Percentiles rank a stretch among this genome's conserved stretches.
Evolutionary conservation across 176 grass and related monocot genomes (phyloP).

Genomic region (Oryza nivara): DNA sequence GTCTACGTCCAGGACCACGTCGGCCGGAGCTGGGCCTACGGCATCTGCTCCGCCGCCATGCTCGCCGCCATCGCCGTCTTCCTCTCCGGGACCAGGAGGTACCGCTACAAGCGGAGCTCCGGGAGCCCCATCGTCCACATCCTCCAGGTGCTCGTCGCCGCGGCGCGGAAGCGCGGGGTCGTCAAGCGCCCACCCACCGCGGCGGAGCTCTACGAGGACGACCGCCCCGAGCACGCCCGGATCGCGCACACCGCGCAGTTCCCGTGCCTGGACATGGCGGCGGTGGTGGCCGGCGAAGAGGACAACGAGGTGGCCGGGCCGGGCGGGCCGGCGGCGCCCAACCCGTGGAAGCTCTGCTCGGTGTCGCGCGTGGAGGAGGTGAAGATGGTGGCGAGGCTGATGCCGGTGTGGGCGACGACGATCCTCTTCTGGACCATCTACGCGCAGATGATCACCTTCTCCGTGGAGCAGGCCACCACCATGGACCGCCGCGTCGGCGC

Average conservation of each 20-base stretch:
- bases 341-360: constrained; percentile 75
- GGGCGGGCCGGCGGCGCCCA: constrained; percentile 37
- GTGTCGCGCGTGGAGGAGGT: constrained; percentile 83
- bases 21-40: constrained; percentile 82
- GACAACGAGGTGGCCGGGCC: constrained; percentile 31
- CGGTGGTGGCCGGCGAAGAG: constrained; percentile 64
- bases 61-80: constrained; percentile 54
- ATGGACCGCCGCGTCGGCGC: constrained; percentile 65
- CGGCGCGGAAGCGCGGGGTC: constrained; percentile 50
- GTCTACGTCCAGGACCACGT: constrained; percentile 91
- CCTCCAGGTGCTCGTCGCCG: constrained; percentile 75
- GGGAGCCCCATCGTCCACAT: constrained; percentile 84
- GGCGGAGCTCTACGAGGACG: constrained; percentile 59
- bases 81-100: constrained; percentile 64
- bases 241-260: constrained; percentile 66
- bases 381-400: constrained; percentile 76
- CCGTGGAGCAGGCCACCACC: constrained; percentile 85
- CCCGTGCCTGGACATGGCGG: constrained; percentile 69
- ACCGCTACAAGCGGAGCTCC: constrained; percentile 71
- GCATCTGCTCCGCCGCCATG: constrained; percentile 77
- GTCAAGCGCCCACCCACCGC: constrained; percentile 21
- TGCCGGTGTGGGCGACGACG: constrained; percentile 88
- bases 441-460: constrained; percentile 90
- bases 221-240: constrained; percentile 42
- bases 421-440: constrained; percentile 95